Base-by-base conservation (phyloP, 768 basidiomycete genomes). In the Fistulinella prunicolor region DNA sequence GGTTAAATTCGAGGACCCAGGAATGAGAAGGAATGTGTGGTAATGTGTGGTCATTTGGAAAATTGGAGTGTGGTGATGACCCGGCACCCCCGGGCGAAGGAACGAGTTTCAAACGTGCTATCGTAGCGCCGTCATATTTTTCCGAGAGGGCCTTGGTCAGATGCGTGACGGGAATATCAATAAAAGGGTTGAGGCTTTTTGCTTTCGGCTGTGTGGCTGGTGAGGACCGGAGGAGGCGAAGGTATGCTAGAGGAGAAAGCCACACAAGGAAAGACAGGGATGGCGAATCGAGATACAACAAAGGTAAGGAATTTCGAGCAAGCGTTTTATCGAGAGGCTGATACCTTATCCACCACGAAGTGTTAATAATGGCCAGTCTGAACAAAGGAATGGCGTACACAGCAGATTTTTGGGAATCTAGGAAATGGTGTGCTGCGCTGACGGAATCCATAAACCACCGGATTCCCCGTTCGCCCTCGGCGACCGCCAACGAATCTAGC, bases 1-100 rank as follows among this genome's bases (percentile, higher is more conserved):
- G 45, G 1, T 86, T 86, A 57, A 91, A 89, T 60, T 89, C 86
- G 20, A 91, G 75, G 12, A 82, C 70, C 86, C 89, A 90, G 1
- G 74, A 68, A 55, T 68, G 56, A 21, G 63, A 56, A 20, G 63
- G 42, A 21, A 58, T 38, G 19, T 55, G 50, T 5, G 66, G 59
- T 16, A 69, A 65, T 5, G 32, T 24, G 17, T 59, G 44, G 20
- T 67, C 65, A n/a, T 50, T 62, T 21, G 54, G 56, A 51, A 51
- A 51, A 26, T 49, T 55, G 19, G 56, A 44, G 17, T 47, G 53
- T 10, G 46, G 35, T 4, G 49, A 46, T 19, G 44, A 23, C 36
- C 32, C 60, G 19, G 46, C 43, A 26, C 48, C 49, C 29, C 66
- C 64, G 21, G 57, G 43, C 1, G 55, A 61, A 47, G 61, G 58